These are phyloP conservation scores for Rhododendron henanense DNA, from an alignment of 148 eudicot species.

Conservation along the genomic window DNA sequence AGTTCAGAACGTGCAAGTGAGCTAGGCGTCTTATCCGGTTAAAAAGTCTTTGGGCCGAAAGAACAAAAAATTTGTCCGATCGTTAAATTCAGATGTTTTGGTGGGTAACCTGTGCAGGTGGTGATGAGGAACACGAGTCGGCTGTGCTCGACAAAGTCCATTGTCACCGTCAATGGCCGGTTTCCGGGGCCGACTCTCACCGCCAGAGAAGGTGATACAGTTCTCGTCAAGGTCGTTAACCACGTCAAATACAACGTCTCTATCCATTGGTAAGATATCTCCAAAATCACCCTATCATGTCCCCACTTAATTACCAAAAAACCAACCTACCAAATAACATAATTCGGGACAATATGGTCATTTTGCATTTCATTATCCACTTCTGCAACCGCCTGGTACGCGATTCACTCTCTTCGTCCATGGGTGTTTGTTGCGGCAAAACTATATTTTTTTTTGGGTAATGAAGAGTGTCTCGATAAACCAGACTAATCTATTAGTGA, in stretches of 20 bases:
- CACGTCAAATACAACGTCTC: constrained; percentile 50
- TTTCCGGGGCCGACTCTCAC: constrained; percentile 53
- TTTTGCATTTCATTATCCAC: not conserved
- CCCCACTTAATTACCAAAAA: not conserved
- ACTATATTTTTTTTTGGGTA: too few species aligned
- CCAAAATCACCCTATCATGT: not conserved
- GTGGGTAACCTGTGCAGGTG: constrained; percentile 28
- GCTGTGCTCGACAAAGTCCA: constrained; percentile 40
- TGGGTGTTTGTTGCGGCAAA: too few species aligned
- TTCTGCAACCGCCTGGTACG: too few species aligned
- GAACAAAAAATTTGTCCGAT: not conserved
- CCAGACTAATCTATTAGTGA: too few species aligned
- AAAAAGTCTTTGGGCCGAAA: not conserved
- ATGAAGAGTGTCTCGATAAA: too few species aligned
- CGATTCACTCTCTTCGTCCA: too few species aligned
- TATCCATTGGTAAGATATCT: constrained; percentile 42
- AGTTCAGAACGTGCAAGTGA: not conserved
- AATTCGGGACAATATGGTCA: not conserved
- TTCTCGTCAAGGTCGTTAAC: constrained; percentile 46
- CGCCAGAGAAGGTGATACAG: constrained; percentile 51
- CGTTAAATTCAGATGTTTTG: not conserved
- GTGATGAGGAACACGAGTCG: constrained; percentile 39
- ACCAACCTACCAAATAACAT: not conserved
- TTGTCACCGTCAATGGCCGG: constrained; percentile 45
- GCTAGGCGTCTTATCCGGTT: not conserved